Conservation (phyloP, 108 stramenopile species). For the Fragilariopsis cylindrus region DNA sequence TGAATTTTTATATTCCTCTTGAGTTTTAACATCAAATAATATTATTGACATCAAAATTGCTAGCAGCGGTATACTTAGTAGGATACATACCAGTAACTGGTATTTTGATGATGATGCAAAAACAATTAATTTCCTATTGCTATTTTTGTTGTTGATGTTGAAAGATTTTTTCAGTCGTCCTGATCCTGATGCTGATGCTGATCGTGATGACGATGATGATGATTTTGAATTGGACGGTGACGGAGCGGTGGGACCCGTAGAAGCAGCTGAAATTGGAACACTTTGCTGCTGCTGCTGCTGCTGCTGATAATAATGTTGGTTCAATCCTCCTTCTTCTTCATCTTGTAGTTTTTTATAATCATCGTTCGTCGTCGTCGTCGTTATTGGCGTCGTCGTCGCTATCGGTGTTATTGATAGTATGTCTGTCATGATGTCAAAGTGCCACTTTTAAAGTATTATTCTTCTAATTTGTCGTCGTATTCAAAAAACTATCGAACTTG, state of each 20-base stretch:
- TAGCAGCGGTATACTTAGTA: constrained; percentile 9
- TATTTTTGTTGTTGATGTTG: not conserved
- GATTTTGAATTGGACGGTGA: constrained; percentile 2
- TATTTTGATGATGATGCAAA: constrained; percentile 25
- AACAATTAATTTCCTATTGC: constrained; percentile 10
- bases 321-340: not conserved
- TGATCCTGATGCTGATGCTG: no score
- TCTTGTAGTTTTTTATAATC: not conserved
- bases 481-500: no score
- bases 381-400: not conserved
- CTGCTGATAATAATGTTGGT: not conserved
- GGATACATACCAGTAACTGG: not conserved
- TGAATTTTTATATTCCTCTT: constrained; percentile 20
- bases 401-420: not conserved
- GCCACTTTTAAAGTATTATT: no score
- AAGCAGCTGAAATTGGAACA: not conserved
- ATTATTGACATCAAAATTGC: constrained; percentile 18
- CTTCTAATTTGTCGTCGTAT: no score
- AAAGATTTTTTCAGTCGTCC: constrained; percentile 2
- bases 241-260: not conserved
- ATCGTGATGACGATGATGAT: no score
- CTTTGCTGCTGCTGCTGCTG: not conserved
- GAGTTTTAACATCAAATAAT: not conserved
- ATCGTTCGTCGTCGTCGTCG: not conserved
- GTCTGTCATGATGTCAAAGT: not conserved